phyloP scores from a whole-genome alignment of 306 rosid genomes.

The Trifolium repens region DNA sequence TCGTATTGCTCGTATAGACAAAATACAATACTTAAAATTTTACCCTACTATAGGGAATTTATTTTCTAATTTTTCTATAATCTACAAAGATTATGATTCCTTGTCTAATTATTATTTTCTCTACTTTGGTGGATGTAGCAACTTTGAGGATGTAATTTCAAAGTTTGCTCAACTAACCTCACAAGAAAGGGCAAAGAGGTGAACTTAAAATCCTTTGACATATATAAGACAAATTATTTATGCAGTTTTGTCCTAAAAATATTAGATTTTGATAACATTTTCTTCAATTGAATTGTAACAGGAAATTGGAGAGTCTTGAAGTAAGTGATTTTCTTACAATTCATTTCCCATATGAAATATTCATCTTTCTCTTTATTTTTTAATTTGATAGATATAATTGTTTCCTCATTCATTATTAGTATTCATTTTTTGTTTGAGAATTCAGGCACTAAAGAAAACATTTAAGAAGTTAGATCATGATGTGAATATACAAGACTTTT shows the following conservation, averaged over 20 bases:
- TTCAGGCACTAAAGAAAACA: constrained; percentile 39
- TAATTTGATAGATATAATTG: background rate
- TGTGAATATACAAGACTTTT: constrained; percentile 66
- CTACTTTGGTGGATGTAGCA: constrained; percentile 33
- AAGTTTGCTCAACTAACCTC: constrained; percentile 82
- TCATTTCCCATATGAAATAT: constrained; percentile 9
- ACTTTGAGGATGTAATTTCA: constrained; percentile 71
- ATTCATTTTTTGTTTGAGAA: constrained; percentile 45
- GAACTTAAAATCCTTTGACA: background rate
- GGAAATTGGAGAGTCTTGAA: constrained; percentile 89
- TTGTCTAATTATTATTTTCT: constrained; percentile 10
- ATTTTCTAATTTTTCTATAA: too few species aligned
- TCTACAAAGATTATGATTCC: too few species aligned
- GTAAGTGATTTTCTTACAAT: constrained; percentile 54
- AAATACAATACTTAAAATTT: too few species aligned
- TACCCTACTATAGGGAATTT: too few species aligned
- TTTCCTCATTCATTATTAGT: constrained; percentile 29
- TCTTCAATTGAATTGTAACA: constrained; percentile 53
- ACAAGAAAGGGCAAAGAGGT: constrained; percentile 85
- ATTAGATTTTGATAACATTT: constrained; percentile 30
- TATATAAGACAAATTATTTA: background rate
- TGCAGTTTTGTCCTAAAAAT: background rate
- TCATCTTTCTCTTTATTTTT: background rate
- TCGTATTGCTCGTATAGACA: too few species aligned
- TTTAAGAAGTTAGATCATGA: constrained; percentile 56